phyloP scores from a whole-genome alignment of 2,329 filamentous ascomycete species.

The Fusarium sp. region DNA sequence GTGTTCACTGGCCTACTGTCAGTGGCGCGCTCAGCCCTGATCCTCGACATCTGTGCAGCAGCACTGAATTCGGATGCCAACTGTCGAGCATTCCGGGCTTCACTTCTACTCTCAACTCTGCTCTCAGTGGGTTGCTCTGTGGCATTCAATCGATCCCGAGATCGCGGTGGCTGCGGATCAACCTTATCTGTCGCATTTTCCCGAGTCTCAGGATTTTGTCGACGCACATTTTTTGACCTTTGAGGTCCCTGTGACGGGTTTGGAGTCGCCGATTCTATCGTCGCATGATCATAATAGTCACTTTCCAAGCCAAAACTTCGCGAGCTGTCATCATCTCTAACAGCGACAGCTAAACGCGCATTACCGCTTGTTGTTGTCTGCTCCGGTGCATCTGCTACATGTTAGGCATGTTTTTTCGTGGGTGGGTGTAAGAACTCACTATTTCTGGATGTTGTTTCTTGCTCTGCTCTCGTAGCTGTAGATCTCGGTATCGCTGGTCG shows the following conservation, averaged over 20 bases:
- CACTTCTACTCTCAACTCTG: background rate
- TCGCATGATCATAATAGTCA: constrained; percentile 52
- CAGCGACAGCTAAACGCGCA: constrained; percentile 12
- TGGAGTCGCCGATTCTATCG: constrained; percentile 49
- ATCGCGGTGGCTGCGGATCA: constrained; percentile 1
- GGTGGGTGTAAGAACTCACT: constrained; percentile 13
- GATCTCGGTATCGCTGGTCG: constrained; percentile 17
- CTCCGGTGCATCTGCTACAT: constrained; percentile 2
- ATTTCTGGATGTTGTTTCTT: constrained; percentile 36
- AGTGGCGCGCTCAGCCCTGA: background rate
- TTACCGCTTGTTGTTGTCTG: background rate
- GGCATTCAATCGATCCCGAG: background rate
- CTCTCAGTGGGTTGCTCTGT: background rate
- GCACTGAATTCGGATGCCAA: background rate
- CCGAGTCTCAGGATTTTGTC: background rate
- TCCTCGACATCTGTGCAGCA: background rate
- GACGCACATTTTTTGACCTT: background rate
- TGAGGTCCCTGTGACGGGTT: constrained; percentile 11
- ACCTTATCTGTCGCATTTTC: background rate
- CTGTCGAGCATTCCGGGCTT: background rate
- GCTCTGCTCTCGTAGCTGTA: constrained; percentile 18
- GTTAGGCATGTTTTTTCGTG: constrained; percentile 5
- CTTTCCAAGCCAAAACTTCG: constrained; percentile 53
- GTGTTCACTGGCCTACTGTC: constrained; percentile 35
- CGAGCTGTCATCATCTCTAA: constrained; percentile 48